Evolutionary conservation across 176 grass and related monocot genomes (phyloP).

Genomic region (Themeda triandra): DNA sequence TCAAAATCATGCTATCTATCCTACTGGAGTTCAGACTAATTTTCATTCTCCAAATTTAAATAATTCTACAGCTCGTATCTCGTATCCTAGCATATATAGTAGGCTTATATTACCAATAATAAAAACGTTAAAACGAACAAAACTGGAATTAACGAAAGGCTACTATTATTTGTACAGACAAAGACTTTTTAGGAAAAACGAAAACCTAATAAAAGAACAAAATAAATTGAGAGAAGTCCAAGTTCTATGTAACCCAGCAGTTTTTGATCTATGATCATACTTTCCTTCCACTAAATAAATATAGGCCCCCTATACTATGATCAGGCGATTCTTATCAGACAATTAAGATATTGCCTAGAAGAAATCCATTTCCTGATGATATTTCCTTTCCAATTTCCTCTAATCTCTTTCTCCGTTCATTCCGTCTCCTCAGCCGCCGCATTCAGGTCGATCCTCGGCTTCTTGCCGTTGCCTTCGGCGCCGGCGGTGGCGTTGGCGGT

Average conservation of each 20-base stretch:
- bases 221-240: slow-evolving; percentile 6
- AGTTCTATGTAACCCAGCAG: slow-evolving; percentile 11
- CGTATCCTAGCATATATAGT: not conserved
- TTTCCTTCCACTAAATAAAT: not conserved
- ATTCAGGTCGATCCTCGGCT: slow-evolving; percentile 59
- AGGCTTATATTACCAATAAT: too few relatives aligned
- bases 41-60: not conserved
- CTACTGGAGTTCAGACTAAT: not conserved
- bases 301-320: not conserved
- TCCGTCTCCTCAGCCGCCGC: slow-evolving; percentile 41
- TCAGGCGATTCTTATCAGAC: not conserved
- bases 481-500: not conserved
- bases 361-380: not conserved
- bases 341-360: not conserved
- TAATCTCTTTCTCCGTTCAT: not conserved
- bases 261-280: slow-evolving; percentile 15
- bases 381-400: not conserved
- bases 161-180: not conserved
- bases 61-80: not conserved
- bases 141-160: not conserved
- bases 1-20: not conserved
- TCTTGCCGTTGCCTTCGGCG: slow-evolving; percentile 26
- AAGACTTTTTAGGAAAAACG: not conserved
- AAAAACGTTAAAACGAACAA: too few relatives aligned
- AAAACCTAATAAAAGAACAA: slow-evolving; percentile 23